Conservation (phyloP, 2,329 filamentous ascomycete species). For the Fusarium oxysporum region DNA sequence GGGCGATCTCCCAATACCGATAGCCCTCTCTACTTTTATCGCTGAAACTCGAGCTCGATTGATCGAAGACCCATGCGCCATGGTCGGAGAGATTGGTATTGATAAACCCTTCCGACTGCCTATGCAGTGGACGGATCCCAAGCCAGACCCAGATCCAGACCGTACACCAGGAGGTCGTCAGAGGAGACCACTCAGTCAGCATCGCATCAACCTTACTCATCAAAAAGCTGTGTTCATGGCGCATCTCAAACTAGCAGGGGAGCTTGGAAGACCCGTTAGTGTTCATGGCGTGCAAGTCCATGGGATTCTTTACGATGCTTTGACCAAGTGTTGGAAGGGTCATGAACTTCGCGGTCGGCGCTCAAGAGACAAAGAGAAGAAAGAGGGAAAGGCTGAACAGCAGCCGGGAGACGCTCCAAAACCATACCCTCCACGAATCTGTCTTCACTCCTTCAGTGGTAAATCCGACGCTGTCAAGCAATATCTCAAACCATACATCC, state of each 20-base stretch:
- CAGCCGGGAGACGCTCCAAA: too few relatives aligned
- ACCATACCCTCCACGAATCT: constrained; percentile 81
- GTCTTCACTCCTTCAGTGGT: constrained; percentile 90
- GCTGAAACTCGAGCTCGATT: constrained; percentile 66
- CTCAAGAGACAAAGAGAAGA: constrained; percentile 48
- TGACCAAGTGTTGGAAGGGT: constrained; percentile 72
- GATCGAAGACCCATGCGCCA: constrained; percentile 66
- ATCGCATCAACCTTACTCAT: constrained; percentile 73
- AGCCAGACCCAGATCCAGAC: constrained; percentile 21
- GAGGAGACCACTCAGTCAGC: constrained; percentile 72
- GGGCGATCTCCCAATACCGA: constrained; percentile 66
- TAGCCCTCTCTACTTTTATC: constrained; percentile 67
- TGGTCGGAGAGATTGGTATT: constrained; percentile 80
- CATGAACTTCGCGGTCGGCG: constrained; percentile 69
- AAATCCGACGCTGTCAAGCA: constrained; percentile 78
- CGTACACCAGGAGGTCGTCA: constrained; percentile 76
- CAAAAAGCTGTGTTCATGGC: constrained; percentile 72
- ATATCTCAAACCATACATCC: constrained; percentile 78
- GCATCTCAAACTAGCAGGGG: constrained; percentile 75
- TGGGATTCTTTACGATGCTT: constrained; percentile 71
- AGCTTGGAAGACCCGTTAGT: constrained; percentile 71
- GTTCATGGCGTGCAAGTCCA: constrained; percentile 80
- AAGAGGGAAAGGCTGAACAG: neutral
- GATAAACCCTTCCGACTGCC: constrained; percentile 80
- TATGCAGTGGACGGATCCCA: constrained; percentile 58